Evolutionary conservation across 176 grass and related monocot species (phyloP).

Genomic region (Pontederia paniculata): DNA sequence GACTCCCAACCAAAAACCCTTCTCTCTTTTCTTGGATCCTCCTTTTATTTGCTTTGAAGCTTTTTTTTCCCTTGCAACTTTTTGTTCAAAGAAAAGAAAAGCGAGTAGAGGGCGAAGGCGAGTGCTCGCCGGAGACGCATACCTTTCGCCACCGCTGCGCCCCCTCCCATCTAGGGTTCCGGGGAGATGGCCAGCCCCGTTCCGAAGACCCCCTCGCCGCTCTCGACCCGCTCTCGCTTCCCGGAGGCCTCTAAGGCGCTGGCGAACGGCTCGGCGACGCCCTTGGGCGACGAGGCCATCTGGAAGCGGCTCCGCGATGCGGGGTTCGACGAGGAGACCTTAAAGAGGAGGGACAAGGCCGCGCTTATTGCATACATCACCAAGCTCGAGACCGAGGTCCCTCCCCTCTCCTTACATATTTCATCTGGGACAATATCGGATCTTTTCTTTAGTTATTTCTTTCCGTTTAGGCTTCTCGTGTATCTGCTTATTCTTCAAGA

Average conservation of each 20-base stretch:
- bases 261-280: neutral
- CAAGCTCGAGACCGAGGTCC: conserved; percentile 66
- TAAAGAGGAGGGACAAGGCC: conserved; percentile 66
- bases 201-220: conserved; percentile 5
- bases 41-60: too few species aligned
- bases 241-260: conserved; percentile 3
- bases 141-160: too few species aligned
- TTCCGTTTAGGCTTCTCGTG: neutral
- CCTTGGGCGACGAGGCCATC: conserved; percentile 53
- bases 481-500: too few species aligned
- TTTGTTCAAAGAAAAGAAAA: too few species aligned
- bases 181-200: conserved; percentile 59
- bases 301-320: conserved; percentile 69
- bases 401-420: neutral
- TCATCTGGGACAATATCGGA: neutral
- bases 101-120: too few species aligned
- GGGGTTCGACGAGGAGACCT: conserved; percentile 71
- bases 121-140: neutral
- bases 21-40: too few species aligned
- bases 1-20: too few species aligned
- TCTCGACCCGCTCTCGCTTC: neutral
- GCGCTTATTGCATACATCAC: conserved; percentile 60
- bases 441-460: neutral
- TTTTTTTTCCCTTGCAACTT: too few species aligned
- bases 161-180: conserved; percentile 60